Percentiles rank a stretch among this genome's conserved stretches.
These are phyloP conservation scores for Musa balbisiana DNA, from an alignment of 202 grass and related monocot genomes.

Conservation along the genomic window DNA sequence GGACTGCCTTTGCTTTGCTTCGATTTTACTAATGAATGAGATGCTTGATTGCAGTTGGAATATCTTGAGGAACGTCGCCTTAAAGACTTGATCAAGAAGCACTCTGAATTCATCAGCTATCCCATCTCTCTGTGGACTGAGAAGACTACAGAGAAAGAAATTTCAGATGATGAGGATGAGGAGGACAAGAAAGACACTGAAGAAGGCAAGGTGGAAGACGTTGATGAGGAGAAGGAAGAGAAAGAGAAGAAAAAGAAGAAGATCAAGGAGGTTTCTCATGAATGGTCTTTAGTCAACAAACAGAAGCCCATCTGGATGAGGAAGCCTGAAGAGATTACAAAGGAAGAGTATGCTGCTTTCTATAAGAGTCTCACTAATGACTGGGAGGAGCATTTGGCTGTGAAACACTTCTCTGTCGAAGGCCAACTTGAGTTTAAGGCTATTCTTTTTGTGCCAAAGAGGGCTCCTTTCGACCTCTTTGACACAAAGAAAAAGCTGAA, in stretches of 20 bases:
- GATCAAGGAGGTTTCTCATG: constrained; percentile 17
- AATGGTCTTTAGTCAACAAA: constrained; percentile 18
- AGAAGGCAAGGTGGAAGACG: constrained; percentile 18
- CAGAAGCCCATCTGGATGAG: constrained; percentile 18
- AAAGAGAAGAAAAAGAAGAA: constrained; percentile 12
- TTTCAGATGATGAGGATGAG: constrained; percentile 18
- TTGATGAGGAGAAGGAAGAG: constrained; percentile 16
- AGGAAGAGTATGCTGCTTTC: constrained; percentile 21
- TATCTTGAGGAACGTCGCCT: constrained; percentile 14
- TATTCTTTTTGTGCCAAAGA: constrained; percentile 10
- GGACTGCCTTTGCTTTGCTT: not conserved
- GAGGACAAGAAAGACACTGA: constrained; percentile 18
- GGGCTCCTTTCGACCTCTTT: constrained; percentile 14
- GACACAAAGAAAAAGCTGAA: constrained; percentile 20
- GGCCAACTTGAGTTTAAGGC: constrained; percentile 18
- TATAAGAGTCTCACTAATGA: constrained; percentile 23
- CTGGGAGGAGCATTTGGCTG: constrained; percentile 15
- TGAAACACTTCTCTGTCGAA: constrained; percentile 18
- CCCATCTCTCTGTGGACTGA: constrained; percentile 8
- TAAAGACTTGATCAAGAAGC: constrained; percentile 13
- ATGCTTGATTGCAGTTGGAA: constrained; percentile 1
- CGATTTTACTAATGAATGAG: not conserved
- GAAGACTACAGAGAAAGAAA: constrained; percentile 10
- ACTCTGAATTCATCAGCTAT: constrained; percentile 18
- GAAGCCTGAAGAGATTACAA: constrained; percentile 15